Evolutionary conservation across 148 eudicot genomes (phyloP), one percentile per base, ranked within the genome.

Genomic region (Fagopyrum tataricum): DNA sequence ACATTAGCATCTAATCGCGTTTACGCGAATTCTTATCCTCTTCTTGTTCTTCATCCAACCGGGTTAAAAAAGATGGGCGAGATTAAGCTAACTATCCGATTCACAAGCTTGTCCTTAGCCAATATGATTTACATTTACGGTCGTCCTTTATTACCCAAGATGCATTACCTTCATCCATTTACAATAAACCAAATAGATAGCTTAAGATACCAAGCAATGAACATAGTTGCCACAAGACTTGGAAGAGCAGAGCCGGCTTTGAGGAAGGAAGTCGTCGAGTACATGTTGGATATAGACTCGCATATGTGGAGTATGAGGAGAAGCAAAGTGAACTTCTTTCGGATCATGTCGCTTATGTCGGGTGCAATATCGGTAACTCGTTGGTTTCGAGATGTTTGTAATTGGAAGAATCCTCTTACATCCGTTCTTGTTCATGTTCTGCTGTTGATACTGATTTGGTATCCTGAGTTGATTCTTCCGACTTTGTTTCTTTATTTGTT

Each of bases 1-100:
- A 89, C 94, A 2, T 82, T 89, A 2, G 91, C 84, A 52, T 85
- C 91, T 23, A 87, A 89, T 55, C 76, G 91, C 47, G 83, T 89
- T 2, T 87, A 89, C 78, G 82, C 89, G 10, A 87, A 87, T 72
- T 84, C 91, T 61, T 87, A 89, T 48, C 91, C 94, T 11, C 91
- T 89, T 40, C 84, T 87, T 8, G 89, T 89, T 67, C 81, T 89
- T 39, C 88, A 87, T 44, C 84, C 91, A 41, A 66, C 80, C 52
- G 94, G 94, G 53, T 76, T 89, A 75, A 89, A 87, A 72, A 87
- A 84, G 74, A 87, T 81, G 87, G 94, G 94, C 8, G 94, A 89
- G 48, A 84, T 89, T 31, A 89, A 87, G 21, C 82, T 89, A 10
- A 90, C 89, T 20, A 80, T 89, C 59, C 82, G 89, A 64, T 89